Percentiles rank a stretch among this genome's conserved stretches.
Evolutionary conservation across 352 stramenopile genomes (phyloP).

Genomic region (Phytophthora palmivora): DNA sequence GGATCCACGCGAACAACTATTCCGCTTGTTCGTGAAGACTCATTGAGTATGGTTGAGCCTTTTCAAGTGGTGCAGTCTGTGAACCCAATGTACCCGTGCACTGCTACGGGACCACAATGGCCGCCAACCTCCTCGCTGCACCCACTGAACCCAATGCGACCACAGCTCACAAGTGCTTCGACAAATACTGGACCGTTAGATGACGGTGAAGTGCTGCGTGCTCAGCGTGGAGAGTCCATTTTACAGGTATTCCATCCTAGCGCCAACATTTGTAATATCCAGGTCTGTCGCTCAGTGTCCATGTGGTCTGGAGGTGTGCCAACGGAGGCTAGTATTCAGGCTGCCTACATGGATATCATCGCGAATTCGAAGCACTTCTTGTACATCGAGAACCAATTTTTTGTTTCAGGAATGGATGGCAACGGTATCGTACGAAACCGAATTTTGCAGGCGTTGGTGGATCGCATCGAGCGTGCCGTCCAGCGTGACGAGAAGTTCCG

Average conservation of each 20-base stretch:
- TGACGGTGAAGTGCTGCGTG: conserved; percentile 62
- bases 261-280: conserved; percentile 78
- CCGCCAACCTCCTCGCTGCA: conserved; percentile 34
- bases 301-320: conserved; percentile 89
- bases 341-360: conserved; percentile 88
- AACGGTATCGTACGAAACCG: conserved; percentile 85
- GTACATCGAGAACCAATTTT: conserved; percentile 95
- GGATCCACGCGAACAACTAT: conserved; percentile 49
- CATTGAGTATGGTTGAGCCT: conserved; percentile 60
- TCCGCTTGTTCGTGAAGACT: conserved; percentile 62
- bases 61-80: conserved; percentile 59
- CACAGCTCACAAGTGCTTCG: conserved; percentile 25
- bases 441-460: conserved; percentile 82
- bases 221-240: conserved; percentile 69
- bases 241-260: conserved; percentile 77
- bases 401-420: conserved; percentile 88
- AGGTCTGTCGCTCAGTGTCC: conserved; percentile 86
- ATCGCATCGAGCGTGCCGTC: conserved; percentile 83
- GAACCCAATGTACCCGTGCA: conserved; percentile 45
- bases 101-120: conserved; percentile 40
- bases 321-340: conserved; percentile 85
- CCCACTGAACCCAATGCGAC: conserved; percentile 39
- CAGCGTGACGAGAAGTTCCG: conserved; percentile 76
- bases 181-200: conserved; percentile 31
- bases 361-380: conserved; percentile 82